phyloP scores from a whole-genome alignment of 78 protist species.

The Parvularia atlantis region DNA sequence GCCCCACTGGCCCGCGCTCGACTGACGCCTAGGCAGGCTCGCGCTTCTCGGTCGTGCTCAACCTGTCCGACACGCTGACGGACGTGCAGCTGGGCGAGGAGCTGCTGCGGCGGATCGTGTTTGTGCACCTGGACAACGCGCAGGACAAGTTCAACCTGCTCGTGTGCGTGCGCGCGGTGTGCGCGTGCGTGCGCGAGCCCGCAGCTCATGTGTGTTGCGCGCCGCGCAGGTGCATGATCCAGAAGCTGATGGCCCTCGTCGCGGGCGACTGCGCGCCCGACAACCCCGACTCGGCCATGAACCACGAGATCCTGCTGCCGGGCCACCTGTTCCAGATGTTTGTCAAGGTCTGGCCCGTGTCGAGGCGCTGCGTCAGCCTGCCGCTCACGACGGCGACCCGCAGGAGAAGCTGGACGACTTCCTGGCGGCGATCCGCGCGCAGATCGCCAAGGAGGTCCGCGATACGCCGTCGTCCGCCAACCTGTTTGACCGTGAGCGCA shows the following conservation, averaged over 20 bases:
- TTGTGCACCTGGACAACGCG: constrained; percentile 67
- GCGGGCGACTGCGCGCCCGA: constrained; percentile 55
- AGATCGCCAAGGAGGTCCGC: background rate
- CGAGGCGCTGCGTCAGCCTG: background rate
- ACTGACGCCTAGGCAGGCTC: no score
- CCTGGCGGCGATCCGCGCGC: background rate
- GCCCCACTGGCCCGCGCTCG: no score
- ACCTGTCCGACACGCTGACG: background rate
- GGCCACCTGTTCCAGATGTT: constrained; percentile 59
- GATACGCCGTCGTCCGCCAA: no score
- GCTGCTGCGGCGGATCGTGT: constrained; percentile 38
- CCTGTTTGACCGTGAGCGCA: no score
- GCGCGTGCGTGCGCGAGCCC: no score
- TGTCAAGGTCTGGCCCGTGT: constrained; percentile 6
- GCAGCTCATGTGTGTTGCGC: background rate
- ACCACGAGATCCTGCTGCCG: constrained; percentile 73
- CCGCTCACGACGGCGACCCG: background rate
- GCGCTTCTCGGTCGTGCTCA: background rate
- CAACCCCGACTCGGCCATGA: constrained; percentile 60
- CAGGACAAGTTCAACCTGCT: constrained; percentile 68
- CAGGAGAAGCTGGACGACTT: no score
- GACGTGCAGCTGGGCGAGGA: constrained; percentile 10
- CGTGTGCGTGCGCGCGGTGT: no score
- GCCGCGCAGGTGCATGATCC: no score
- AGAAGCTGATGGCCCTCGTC: constrained; percentile 59